Evolutionary conservation across 2,329 filamentous ascomycete genomes (phyloP), one percentile per base, ranked within the genome.

Genomic region (Stemphylium beticola): DNA sequence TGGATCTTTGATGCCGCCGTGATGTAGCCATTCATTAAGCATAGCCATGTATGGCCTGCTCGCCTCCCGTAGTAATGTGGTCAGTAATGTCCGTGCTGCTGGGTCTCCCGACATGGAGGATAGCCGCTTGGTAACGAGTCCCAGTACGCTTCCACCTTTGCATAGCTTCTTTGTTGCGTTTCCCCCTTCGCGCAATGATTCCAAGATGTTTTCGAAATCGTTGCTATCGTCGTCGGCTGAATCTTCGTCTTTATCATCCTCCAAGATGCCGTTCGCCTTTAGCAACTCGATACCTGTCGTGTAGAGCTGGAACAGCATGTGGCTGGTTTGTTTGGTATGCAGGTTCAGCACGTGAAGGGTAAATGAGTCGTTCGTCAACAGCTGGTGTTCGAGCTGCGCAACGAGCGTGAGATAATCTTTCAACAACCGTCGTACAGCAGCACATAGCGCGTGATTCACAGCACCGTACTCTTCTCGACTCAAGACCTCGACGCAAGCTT

Each of bases 1-100:
- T 0, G 93, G 92, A 73, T 99, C 95, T 68, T 90, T 91, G 74
- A 99, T 98, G 43, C 89, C 92, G 34, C 95, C 95, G 69, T 96
- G 93, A 71, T 99, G 95, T 14, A 99, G 81, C 95, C 95, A 99
- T 74, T 98, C 93, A 69, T 99, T 99, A 57, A 99, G 80, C 95
- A 99, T 99, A 37, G 85, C 84, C 93, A 98, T 97, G 73, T 99
- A 99, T 0, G 95, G 95, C 50, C 89, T 86, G 68, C 93, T 97
- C 1, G 93, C 89, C 74, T 98, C 93, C 51, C 91, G 85, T 37
- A 99, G 77, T 24, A 99, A 78, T 3, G 88, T 89, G 10, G 91
- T 95, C 10, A 99, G 82, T 17, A 99, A 78, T 20, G 87, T 85
- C 59, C 91, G 86, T 17, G 95, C 93, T 0, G 92, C 89, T 4